Conservation (phyloP, 495 filamentous ascomycete genomes). For the Glutinoglossum americanum region DNA sequence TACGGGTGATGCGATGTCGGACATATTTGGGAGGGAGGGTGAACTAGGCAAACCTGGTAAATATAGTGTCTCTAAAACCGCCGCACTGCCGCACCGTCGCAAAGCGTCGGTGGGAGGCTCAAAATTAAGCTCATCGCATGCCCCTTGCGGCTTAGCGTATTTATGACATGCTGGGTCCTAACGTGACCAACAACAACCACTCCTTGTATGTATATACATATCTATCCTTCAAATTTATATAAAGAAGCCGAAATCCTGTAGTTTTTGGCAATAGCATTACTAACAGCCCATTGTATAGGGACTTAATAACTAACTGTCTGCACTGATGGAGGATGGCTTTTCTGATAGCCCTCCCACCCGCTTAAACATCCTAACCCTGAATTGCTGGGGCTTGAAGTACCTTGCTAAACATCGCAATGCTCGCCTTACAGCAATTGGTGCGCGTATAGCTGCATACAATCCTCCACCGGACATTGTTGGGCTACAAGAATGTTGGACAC, state of each 20-base stretch:
- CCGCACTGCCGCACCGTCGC: too few species aligned
- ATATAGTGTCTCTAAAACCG: too few species aligned
- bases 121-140: neutral
- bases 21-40: neutral
- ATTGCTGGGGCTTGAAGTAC: slow-evolving; percentile 92
- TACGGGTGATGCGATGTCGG: neutral
- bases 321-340: neutral
- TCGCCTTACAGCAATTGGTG: slow-evolving; percentile 68
- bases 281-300: neutral
- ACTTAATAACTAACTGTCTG: neutral
- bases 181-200: too few species aligned
- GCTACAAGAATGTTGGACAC: slow-evolving; percentile 89
- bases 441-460: slow-evolving; percentile 37
- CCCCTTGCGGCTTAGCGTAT: neutral
- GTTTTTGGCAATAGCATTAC: neutral
- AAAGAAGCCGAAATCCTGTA: neutral
- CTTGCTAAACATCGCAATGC: slow-evolving; percentile 57
- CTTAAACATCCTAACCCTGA: slow-evolving; percentile 62
- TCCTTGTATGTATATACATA: neutral
- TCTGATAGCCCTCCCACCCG: neutral
- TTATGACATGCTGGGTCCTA: too few species aligned
- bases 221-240: neutral
- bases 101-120: neutral
- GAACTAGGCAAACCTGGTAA: too few species aligned
- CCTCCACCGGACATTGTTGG: slow-evolving; percentile 72